These are phyloP conservation scores for Flaveria robusta DNA, from an alignment of 129 eudicot genomes.

Conservation along the genomic window DNA sequence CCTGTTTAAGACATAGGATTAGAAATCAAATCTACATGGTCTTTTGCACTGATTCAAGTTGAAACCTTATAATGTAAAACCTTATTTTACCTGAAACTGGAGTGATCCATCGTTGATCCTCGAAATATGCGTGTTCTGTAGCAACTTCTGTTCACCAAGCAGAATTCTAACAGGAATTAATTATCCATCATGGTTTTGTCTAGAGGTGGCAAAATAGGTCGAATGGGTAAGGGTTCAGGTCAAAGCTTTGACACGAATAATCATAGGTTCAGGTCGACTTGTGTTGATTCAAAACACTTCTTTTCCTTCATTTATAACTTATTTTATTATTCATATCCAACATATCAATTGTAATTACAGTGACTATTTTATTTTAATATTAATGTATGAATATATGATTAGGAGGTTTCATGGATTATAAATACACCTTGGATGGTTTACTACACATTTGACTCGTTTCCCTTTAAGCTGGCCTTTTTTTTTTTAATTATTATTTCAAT, in stretches of 20 bases:
- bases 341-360: neutral
- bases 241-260: neutral
- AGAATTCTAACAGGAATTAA: neutral
- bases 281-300: neutral
- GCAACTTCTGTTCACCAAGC: conserved; percentile 36
- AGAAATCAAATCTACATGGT: neutral
- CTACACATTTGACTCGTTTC: neutral
- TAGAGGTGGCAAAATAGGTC: neutral
- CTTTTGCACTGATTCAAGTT: neutral
- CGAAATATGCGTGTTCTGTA: conserved; percentile 23
- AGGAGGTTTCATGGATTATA: neutral
- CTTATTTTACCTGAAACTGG: conserved; percentile 26
- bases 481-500: neutral
- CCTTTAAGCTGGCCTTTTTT: neutral
- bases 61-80: conserved; percentile 12
- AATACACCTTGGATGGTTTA: neutral
- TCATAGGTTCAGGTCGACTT: neutral
- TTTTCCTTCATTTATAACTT: neutral
- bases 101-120: conserved; percentile 10
- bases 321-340: neutral
- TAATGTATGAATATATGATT: neutral
- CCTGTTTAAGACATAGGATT: conserved; percentile 27
- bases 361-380: neutral
- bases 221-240: neutral
- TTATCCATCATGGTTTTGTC: neutral